phyloP scores from a whole-genome alignment of 805 yeast genomes.

The Nakazawaea wickerhamii region DNA sequence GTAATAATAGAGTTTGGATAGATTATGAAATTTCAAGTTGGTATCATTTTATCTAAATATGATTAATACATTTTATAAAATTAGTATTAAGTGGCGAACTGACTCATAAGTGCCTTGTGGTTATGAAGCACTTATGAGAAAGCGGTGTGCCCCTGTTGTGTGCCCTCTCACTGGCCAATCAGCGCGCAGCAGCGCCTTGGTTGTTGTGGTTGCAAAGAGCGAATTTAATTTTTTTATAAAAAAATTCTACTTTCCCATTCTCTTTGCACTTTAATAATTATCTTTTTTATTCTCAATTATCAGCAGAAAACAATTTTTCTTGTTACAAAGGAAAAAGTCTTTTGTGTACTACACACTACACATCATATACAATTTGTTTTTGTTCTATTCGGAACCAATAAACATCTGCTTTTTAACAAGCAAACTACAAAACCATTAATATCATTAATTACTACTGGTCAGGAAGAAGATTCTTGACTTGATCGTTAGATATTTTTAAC shows the following conservation, averaged over 20 bases:
- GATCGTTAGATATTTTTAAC: too few species aligned
- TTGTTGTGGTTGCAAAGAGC: conserved; percentile 6
- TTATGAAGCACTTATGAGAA: conserved; percentile 9
- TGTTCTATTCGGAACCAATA: too few species aligned
- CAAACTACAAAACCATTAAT: neutral
- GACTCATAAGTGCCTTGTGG: too few species aligned
- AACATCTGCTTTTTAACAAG: neutral
- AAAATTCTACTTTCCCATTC: conserved; percentile 1
- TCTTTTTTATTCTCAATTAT: conserved; percentile 2
- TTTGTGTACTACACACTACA: conserved; percentile 3
- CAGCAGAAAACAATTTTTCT: conserved; percentile 5
- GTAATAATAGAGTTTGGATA: neutral
- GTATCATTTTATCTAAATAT: neutral
- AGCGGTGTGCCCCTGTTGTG: neutral
- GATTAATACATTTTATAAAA: conserved; percentile 1
- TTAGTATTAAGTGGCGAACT: too few species aligned
- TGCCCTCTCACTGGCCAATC: conserved; percentile 12
- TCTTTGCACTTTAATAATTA: too few species aligned
- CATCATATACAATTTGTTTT: too few species aligned
- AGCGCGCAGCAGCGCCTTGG: neutral
- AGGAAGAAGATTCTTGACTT: neutral
- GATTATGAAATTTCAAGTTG: neutral
- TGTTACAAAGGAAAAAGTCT: neutral
- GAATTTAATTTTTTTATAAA: neutral
- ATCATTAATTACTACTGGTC: too few species aligned